phyloP scores from a whole-genome alignment of 345 rosid genomes.

The Ceriops tagal region DNA sequence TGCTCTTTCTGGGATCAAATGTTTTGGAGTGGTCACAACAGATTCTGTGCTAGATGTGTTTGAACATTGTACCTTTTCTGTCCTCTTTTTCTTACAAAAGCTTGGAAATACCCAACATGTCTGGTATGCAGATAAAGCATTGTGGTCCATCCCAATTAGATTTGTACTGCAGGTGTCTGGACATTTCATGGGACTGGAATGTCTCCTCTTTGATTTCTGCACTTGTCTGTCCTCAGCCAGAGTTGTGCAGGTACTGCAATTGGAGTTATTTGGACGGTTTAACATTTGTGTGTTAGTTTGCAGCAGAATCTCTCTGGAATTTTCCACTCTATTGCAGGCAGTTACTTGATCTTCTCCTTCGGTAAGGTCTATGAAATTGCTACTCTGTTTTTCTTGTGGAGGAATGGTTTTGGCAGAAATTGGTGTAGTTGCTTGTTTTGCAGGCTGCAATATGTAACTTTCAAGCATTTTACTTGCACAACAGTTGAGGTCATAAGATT shows the following conservation, averaged over 20 bases:
- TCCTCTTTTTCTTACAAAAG: constrained; percentile 43
- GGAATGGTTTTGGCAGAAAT: constrained; percentile 23
- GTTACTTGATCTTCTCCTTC: constrained; percentile 5
- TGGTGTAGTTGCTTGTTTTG: constrained; percentile 36
- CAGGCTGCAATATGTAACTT: constrained; percentile 20
- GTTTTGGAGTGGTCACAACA: constrained; percentile 20
- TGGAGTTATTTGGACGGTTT: constrained; percentile 20
- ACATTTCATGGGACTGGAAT: constrained; percentile 15
- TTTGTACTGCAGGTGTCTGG: constrained; percentile 29
- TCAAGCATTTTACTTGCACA: constrained; percentile 27
- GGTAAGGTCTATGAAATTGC: constrained; percentile 7
- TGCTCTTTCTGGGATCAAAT: constrained; percentile 7
- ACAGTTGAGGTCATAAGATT: constrained; percentile 9
- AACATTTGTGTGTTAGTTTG: constrained; percentile 10
- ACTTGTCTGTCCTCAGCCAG: constrained; percentile 28
- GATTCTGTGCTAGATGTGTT: constrained; percentile 34
- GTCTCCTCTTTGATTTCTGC: constrained; percentile 28
- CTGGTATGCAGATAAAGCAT: constrained; percentile 37
- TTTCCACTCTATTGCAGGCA: constrained; percentile 11
- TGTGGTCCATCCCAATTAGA: constrained; percentile 32
- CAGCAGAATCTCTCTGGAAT: constrained; percentile 4
- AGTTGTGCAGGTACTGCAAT: constrained; percentile 2
- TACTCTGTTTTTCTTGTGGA: constrained; percentile 2
- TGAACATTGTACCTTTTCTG: constrained; percentile 38
- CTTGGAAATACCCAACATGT: constrained; percentile 28